Conservation (phyloP, 1,139 yeast genomes). For the Casaregolazyma suthepensis region DNA sequence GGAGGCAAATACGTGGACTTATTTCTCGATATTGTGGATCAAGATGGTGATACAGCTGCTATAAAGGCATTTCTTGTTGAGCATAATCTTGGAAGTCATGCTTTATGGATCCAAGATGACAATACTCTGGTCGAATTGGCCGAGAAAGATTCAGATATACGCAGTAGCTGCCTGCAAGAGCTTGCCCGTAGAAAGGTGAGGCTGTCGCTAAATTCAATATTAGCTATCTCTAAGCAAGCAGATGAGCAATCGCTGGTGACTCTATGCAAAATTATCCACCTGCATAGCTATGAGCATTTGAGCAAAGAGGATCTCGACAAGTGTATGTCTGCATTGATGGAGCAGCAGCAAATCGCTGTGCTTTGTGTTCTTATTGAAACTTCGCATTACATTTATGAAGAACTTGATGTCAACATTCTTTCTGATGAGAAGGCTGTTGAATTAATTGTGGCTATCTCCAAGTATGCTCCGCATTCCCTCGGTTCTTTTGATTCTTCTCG, state of each 20-base stretch:
- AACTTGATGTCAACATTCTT: neutral
- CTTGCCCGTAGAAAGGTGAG: slow-evolving; percentile 3
- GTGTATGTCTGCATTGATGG: neutral
- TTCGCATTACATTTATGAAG: neutral
- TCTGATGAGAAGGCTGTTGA: neutral
- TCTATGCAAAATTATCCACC: neutral
- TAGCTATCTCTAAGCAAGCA: neutral
- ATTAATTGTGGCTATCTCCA: slow-evolving; percentile 2
- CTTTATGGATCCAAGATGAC: slow-evolving; percentile 6
- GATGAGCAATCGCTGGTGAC: neutral
- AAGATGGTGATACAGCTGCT: neutral
- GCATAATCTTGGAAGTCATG: neutral
- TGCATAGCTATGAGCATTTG: slow-evolving; percentile 1
- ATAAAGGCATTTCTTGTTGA: slow-evolving; percentile 2
- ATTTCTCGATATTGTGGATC: neutral
- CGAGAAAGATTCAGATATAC: neutral
- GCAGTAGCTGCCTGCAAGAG: neutral
- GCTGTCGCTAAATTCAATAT: neutral
- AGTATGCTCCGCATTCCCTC: neutral
- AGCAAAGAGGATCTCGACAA: neutral
- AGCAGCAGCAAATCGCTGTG: slow-evolving; percentile 17
- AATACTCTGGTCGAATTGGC: neutral
- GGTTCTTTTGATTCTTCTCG: neutral
- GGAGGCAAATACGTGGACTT: neutral
- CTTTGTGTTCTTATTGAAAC: slow-evolving; percentile 12